Conservation (phyloP, 306 rosid genomes). For the cucumber (Cucumis sativus) region DNA sequence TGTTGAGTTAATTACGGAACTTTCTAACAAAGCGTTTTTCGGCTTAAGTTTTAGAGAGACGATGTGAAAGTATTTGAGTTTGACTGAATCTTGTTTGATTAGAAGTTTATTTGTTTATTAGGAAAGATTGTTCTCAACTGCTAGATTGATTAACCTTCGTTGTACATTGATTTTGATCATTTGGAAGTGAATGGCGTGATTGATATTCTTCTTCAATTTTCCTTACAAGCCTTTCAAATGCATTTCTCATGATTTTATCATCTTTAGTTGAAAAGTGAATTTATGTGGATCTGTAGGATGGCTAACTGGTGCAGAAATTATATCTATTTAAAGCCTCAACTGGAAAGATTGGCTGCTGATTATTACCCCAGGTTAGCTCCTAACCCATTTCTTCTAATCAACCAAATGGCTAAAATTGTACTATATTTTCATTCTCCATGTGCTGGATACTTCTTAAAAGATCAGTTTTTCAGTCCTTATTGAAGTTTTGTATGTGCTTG, state of each 20-base stretch:
- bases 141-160: not conserved
- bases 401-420: not conserved
- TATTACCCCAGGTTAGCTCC: constrained; percentile 46
- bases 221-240: not conserved
- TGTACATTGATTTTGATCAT: not conserved
- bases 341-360: constrained; percentile 75
- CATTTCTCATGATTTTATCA: not conserved
- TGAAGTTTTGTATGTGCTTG: constrained; percentile 7
- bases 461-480: constrained; percentile 5
- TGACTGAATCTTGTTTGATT: not conserved
- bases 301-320: constrained; percentile 94
- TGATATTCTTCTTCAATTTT: not conserved
- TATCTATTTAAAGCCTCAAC: constrained; percentile 66
- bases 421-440: not conserved
- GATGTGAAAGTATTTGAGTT: not conserved
- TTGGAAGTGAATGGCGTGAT: not conserved
- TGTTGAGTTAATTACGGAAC: not conserved
- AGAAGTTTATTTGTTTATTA: not conserved
- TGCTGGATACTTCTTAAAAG: not conserved
- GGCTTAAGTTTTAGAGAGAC: not conserved
- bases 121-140: not conserved
- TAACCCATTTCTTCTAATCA: not conserved
- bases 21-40: not conserved
- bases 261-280: constrained; percentile 12
- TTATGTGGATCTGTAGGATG: constrained; percentile 47